Evolutionary conservation across 2,329 filamentous ascomycete species (phyloP).

Genomic region (Apiospora phragmitis): DNA sequence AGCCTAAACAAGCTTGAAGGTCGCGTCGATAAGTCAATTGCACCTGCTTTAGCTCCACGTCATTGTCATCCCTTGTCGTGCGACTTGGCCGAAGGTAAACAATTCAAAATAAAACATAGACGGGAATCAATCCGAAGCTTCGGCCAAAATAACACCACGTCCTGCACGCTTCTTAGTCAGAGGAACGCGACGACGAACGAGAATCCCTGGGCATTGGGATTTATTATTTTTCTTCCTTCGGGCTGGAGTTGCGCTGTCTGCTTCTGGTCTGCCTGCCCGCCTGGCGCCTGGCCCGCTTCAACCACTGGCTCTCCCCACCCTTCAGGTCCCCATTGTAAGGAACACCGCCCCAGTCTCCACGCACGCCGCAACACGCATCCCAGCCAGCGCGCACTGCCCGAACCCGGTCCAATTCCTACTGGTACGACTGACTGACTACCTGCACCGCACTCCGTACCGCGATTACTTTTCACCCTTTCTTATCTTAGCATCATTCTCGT

Average conservation of each 20-base stretch:
- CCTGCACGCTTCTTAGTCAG: not conserved
- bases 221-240: not conserved
- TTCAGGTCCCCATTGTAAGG: not conserved
- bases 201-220: not conserved
- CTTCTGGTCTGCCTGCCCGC: not conserved
- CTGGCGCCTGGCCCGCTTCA: not conserved
- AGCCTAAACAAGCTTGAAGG: not conserved
- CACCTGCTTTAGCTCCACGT: slow-evolving; percentile 4
- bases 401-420: slow-evolving; percentile 1
- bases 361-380: no score
- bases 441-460: slow-evolving; percentile 1
- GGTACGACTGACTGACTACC: not conserved
- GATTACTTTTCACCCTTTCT: slow-evolving; percentile 9
- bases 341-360: not conserved
- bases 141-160: not conserved
- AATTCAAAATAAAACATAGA: not conserved
- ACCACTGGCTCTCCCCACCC: not conserved
- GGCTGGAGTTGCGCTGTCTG: not conserved
- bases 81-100: not conserved
- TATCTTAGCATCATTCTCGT: slow-evolving; percentile 4
- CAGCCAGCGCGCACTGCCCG: slow-evolving; percentile 1
- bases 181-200: not conserved
- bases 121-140: not conserved
- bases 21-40: not conserved
- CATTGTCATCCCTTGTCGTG: not conserved